Percentiles rank a stretch among this genome's conserved stretches.
phyloP scores from a whole-genome alignment of 129 eudicot genomes.

The Arctium minus region DNA sequence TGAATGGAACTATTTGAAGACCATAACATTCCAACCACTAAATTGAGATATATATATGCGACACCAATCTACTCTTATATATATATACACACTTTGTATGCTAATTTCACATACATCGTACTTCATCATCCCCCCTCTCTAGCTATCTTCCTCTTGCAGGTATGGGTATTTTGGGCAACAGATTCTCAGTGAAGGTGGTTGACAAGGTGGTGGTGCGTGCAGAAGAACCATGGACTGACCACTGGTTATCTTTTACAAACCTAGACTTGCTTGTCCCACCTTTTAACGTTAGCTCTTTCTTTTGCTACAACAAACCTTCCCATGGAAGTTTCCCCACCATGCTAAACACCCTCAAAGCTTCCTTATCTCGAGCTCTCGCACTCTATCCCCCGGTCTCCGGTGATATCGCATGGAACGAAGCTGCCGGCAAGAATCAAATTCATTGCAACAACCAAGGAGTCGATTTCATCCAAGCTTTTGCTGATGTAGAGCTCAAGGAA shows the following conservation, averaged over 20 bases:
- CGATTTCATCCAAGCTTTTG: conserved; percentile 32
- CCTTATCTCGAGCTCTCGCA: conserved; percentile 30
- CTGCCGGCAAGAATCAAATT: conserved; percentile 30
- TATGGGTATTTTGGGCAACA: not conserved
- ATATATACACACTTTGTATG: not conserved
- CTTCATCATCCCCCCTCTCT: not conserved
- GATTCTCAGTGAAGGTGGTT: conserved; percentile 13
- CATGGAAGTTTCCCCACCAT: not conserved
- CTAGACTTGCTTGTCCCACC: conserved; percentile 48
- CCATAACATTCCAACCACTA: not conserved
- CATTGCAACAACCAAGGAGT: conserved; percentile 45
- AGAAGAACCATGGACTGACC: conserved; percentile 28
- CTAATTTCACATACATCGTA: not conserved
- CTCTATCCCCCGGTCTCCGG: conserved; percentile 33
- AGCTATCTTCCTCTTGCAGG: not conserved
- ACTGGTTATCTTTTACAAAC: conserved; percentile 41
- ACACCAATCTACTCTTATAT: not conserved
- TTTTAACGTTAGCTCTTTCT: conserved; percentile 35
- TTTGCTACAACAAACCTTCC: conserved; percentile 25
- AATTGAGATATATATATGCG: not conserved
- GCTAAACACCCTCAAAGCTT: conserved; percentile 18
- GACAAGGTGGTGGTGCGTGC: conserved; percentile 28
- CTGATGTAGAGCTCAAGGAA: conserved; percentile 27
- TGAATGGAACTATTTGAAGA: not conserved
- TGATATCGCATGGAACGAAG: conserved; percentile 15